phyloP scores from a whole-genome alignment of 2,329 filamentous ascomycete genomes.

The Trichoderma afroharzianum region DNA sequence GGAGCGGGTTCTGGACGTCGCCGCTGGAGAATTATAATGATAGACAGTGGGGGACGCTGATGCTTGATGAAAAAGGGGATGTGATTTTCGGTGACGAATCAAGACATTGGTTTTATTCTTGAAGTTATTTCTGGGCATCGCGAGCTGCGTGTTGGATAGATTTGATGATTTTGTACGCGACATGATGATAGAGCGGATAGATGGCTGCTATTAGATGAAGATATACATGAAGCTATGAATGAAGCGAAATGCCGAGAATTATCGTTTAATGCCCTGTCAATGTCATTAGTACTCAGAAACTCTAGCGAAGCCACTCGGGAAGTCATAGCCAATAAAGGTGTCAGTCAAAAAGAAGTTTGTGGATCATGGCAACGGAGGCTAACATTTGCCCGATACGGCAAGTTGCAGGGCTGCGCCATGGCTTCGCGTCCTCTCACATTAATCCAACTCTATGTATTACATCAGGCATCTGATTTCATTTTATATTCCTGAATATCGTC shows the following conservation, averaged over 20 bases:
- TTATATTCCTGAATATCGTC: background rate
- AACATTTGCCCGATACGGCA: background rate
- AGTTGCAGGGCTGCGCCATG: background rate
- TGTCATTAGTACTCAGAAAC: background rate
- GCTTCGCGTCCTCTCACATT: background rate
- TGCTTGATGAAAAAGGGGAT: conserved; percentile 5
- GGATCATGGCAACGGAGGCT: background rate
- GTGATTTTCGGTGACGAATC: background rate
- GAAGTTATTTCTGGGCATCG: background rate
- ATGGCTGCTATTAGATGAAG: background rate
- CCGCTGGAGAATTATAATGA: background rate
- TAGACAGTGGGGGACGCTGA: conserved; percentile 2
- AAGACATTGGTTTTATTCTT: background rate
- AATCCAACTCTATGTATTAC: background rate
- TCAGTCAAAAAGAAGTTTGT: too few species aligned
- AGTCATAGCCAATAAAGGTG: background rate
- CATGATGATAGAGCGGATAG: background rate
- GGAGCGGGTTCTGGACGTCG: background rate
- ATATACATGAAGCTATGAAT: background rate
- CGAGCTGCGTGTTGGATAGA: background rate
- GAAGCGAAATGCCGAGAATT: background rate
- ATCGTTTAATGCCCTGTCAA: background rate
- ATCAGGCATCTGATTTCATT: background rate
- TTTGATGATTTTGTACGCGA: background rate
- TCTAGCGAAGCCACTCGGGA: background rate